These are phyloP conservation scores for Metarhizium humberi DNA, from an alignment of 2,329 filamentous ascomycete species.

Conservation along the genomic window DNA sequence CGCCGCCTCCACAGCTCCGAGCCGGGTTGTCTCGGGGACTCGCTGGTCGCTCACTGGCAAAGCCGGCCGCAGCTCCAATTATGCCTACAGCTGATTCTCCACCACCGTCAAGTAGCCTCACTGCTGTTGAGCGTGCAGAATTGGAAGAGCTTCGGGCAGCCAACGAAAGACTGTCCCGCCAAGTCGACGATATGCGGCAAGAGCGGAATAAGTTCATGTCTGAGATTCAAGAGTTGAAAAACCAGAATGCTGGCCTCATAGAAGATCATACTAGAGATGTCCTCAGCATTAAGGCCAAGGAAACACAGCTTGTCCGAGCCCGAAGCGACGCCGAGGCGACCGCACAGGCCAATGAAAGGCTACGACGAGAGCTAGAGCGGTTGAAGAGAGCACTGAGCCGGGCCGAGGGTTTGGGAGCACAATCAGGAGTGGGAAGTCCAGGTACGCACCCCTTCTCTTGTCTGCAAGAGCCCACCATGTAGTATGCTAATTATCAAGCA, in stretches of 20 bases:
- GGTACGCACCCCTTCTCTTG: conserved; percentile 12
- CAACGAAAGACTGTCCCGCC: conserved; percentile 66
- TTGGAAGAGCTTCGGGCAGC: conserved; percentile 79
- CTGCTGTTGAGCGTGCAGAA: conserved; percentile 80
- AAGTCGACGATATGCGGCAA: conserved; percentile 71
- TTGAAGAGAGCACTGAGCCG: conserved; percentile 76
- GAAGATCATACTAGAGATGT: conserved; percentile 96
- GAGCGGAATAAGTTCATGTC: conserved; percentile 76
- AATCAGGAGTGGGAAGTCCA: conserved; percentile 29
- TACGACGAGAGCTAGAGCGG: conserved; percentile 81
- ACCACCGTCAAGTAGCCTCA: conserved; percentile 54
- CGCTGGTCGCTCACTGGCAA: conserved; percentile 75
- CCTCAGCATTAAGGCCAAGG: conserved; percentile 94
- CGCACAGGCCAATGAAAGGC: conserved; percentile 74
- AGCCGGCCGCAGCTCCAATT: conserved; percentile 49
- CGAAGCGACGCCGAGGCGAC: conserved; percentile 83
- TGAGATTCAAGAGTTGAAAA: conserved; percentile 88
- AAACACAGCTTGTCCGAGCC: conserved; percentile 90
- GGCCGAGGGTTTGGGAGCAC: conserved; percentile 41
- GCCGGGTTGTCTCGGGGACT: conserved; percentile 68
- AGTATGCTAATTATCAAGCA: conserved; percentile 14
- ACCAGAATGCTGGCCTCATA: conserved; percentile 92
- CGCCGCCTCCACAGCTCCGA: conserved; percentile 53
- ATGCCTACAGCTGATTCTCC: conserved; percentile 45
- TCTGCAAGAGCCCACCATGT: background rate